Evolutionary conservation across 2,329 filamentous ascomycete genomes (phyloP).

Genomic region (Colletotrichum melonis): DNA sequence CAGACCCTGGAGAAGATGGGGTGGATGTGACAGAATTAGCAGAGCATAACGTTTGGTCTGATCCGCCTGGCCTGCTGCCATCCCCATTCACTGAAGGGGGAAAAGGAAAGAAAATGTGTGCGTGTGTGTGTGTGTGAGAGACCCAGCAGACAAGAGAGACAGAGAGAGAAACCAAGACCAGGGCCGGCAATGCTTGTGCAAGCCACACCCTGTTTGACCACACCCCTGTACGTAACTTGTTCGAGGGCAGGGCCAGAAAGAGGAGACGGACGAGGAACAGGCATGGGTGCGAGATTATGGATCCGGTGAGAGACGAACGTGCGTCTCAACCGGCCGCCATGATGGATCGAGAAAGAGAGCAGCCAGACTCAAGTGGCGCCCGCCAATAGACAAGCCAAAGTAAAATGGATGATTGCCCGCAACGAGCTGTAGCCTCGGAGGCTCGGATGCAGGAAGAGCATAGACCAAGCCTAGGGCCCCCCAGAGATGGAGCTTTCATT

Average conservation of each 20-base stretch:
- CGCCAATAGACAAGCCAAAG: conserved; percentile 17
- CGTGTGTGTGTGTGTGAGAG: conserved; percentile 1
- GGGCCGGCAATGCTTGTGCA: conserved; percentile 27
- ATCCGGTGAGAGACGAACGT: conserved; percentile 36
- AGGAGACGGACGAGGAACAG: conserved; percentile 33
- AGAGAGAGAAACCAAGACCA: conserved; percentile 34
- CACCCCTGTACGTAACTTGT: conserved; percentile 23
- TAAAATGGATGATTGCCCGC: conserved; percentile 7
- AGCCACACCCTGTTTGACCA: conserved; percentile 32
- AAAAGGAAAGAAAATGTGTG: background rate
- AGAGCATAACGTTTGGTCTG: conserved; percentile 48
- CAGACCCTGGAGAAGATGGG: conserved; percentile 43
- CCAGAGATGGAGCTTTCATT: background rate
- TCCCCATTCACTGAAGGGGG: conserved; percentile 34
- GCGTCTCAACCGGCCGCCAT: conserved; percentile 32
- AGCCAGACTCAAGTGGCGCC: conserved; percentile 15
- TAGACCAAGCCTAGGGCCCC: conserved; percentile 21
- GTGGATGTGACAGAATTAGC: conserved; percentile 47
- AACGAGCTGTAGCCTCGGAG: conserved; percentile 18
- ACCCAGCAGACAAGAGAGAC: conserved; percentile 12
- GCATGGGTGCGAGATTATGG: conserved; percentile 34
- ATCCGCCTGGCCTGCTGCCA: conserved; percentile 44
- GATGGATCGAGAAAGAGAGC: conserved; percentile 35
- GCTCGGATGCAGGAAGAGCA: conserved; percentile 11
- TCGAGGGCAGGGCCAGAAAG: conserved; percentile 25